Evolutionary conservation across 371 early-diverging fungal genomes (phyloP).

Genomic region (Gilbertella persicaria): DNA sequence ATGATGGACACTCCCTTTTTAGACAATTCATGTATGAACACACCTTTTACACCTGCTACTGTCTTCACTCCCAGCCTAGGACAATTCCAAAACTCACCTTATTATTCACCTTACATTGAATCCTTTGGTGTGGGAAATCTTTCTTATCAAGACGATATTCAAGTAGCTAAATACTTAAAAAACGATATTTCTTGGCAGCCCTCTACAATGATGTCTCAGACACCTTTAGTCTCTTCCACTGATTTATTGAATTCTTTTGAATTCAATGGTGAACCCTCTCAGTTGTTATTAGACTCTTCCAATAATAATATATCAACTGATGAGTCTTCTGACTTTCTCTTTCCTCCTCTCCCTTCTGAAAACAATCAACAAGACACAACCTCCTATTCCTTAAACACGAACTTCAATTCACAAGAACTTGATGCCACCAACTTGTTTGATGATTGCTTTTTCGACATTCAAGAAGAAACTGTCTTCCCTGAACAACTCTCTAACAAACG

Average conservation of each 20-base stretch:
- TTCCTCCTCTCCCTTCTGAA: constrained; percentile 32
- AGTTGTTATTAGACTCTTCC: constrained; percentile 22
- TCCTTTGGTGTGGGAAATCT: background rate
- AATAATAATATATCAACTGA: constrained; percentile 5
- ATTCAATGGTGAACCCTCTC: constrained; percentile 23
- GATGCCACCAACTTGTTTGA: constrained; percentile 1
- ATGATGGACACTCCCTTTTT: constrained; percentile 39
- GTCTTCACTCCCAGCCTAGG: constrained; percentile 34
- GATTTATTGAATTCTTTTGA: constrained; percentile 7
- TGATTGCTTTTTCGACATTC: constrained; percentile 1
- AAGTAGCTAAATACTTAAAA: constrained; percentile 30
- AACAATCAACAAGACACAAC: background rate
- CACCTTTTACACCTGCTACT: constrained; percentile 40
- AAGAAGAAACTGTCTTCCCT: background rate
- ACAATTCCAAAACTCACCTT: constrained; percentile 25
- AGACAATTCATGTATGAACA: constrained; percentile 29
- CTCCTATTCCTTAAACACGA: background rate
- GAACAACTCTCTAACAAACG: background rate
- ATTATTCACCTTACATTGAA: constrained; percentile 25
- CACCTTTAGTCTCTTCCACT: background rate
- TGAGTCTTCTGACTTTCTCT: constrained; percentile 20
- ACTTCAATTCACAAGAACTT: background rate
- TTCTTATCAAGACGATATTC: constrained; percentile 21
- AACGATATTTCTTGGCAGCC: constrained; percentile 14
- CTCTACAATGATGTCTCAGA: constrained; percentile 1